Evolutionary conservation across 495 filamentous ascomycete genomes (phyloP), one percentile per base, ranked within the genome.

Genomic region (Penicillium robsamsonii): DNA sequence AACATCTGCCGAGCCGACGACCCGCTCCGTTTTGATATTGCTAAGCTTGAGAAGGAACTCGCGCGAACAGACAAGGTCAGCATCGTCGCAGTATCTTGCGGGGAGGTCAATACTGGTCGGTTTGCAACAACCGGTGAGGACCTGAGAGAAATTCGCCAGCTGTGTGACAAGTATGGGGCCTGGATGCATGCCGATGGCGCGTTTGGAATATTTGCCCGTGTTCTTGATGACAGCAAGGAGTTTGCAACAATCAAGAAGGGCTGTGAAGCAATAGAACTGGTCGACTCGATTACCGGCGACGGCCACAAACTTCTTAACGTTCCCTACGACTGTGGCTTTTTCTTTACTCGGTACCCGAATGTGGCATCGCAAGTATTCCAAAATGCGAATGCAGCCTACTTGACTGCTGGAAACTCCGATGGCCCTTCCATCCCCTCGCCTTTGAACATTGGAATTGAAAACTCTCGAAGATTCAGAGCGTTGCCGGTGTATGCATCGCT

Each of bases 101-200:
- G 89, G 8, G 93, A 97, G 74, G 90, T 97, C 37, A 97, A 97
- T 61, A 96, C 91, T 4, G 93, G 93, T 1, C 75, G 81, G 7
- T 97, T 94, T 70, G 89, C 89, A 3, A 89, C 85, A 17, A 69
- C 70, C 24, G 78, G 80, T 10, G 70, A 73, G 15, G 83, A 91
- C 12, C 82, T 96, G 79, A 70, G 68, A 42, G 68, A 75, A 44
- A 70, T 96, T 38, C 78, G 92, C 58, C 68, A 69, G 1, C 63
- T 96, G 24, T 92, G 88, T 42, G 87, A 92, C 63, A 73, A 79
- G 53, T 85, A 92, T 65, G 81, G 81, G 8, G 86, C 88, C 2
- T 97, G 93, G 93, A 72, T 97, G 20, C 93, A 97, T 71, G 87
- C 91, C 25, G 93, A 97, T 64, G 93, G 87, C 9, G 90, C 92